Conservation (phyloP, 768 basidiomycete species). For the Asterophora lycoperdoides region DNA sequence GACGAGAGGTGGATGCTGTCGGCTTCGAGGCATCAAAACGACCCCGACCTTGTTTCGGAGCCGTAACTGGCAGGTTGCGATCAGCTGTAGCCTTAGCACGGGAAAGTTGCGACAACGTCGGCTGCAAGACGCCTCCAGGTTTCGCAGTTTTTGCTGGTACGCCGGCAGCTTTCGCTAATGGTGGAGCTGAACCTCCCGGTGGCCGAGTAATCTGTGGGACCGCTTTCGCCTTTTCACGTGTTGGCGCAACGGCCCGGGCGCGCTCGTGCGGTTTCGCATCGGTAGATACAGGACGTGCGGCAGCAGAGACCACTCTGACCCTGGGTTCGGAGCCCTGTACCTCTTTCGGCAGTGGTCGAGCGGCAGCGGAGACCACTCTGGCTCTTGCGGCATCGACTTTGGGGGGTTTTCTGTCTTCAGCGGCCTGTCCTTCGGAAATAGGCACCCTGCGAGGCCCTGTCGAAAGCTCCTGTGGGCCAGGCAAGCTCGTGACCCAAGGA, state of each 20-base stretch:
- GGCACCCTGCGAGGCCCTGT: slow-evolving; percentile 15
- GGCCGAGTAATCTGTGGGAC: slow-evolving; percentile 1
- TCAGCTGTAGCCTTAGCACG: slow-evolving; percentile 19
- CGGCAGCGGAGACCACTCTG: slow-evolving; percentile 5
- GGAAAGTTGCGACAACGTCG: slow-evolving; percentile 26
- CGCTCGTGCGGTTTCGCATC: background rate
- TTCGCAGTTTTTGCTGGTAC: slow-evolving; percentile 5
- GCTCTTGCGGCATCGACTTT: slow-evolving; percentile 5
- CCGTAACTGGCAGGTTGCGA: slow-evolving; percentile 4
- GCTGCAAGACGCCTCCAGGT: slow-evolving; percentile 19
- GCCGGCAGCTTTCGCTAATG: background rate
- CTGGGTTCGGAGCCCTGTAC: background rate
- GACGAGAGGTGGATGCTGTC: slow-evolving; percentile 11
- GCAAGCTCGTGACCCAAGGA: background rate
- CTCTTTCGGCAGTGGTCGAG: background rate
- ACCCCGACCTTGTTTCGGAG: slow-evolving; percentile 13
- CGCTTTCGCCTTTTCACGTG: slow-evolving; percentile 4
- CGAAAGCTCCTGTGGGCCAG: slow-evolving; percentile 1
- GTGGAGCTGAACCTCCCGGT: background rate
- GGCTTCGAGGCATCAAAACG: slow-evolving; percentile 11
- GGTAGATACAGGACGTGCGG: background rate
- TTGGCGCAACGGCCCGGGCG: background rate
- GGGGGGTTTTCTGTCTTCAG: too few relatives aligned
- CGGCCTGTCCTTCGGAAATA: background rate
- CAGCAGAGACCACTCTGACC: slow-evolving; percentile 5